Evolutionary conservation across 2,329 filamentous ascomycete species (phyloP).

Genomic region (Sporothrix euskadiensis): DNA sequence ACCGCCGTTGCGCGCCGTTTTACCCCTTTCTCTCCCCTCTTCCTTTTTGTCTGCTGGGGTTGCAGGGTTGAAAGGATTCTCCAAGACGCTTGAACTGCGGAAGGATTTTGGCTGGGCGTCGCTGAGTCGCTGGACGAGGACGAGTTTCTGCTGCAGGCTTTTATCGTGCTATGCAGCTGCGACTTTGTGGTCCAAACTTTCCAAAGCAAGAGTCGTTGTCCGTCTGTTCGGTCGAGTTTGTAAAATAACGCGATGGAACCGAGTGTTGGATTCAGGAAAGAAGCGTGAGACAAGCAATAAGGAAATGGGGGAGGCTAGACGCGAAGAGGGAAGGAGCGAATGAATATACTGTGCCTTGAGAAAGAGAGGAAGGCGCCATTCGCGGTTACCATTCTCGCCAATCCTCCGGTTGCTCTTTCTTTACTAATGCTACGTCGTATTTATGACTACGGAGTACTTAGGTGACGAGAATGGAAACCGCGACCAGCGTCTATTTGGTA

Average conservation of each 20-base stretch:
- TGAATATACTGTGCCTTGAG: neutral
- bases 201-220: neutral
- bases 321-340: neutral
- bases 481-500: neutral
- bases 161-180: neutral
- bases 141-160: neutral
- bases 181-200: neutral
- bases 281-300: neutral
- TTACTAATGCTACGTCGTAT: neutral
- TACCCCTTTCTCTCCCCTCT: neutral
- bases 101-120: neutral
- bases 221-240: neutral
- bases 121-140: neutral
- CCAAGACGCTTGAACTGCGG: neutral
- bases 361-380: neutral
- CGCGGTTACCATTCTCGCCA: neutral
- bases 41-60: neutral
- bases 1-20: neutral
- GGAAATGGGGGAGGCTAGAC: neutral
- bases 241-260: neutral
- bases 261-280: neutral
- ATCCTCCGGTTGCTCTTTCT: neutral
- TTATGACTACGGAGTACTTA: neutral
- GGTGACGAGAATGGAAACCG: neutral
- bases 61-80: slow-evolving; percentile 1